Evolutionary conservation across 495 filamentous ascomycete genomes (phyloP), one percentile per base, ranked within the genome.

Genomic region (Daldinia concentrica): DNA sequence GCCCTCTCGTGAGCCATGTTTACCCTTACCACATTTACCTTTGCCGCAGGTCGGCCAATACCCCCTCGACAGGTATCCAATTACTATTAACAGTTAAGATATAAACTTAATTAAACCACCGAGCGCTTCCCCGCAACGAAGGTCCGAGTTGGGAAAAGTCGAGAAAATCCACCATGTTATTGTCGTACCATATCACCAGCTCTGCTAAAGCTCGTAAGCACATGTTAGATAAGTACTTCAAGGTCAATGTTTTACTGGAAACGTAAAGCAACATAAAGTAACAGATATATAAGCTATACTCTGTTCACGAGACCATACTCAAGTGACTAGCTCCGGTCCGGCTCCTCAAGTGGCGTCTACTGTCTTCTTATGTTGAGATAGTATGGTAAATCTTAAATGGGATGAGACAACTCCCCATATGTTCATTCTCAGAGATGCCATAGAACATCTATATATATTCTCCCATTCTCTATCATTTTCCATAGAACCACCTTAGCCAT

Each of bases 21-120:
- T 48, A 11, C 43, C 2, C 43, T 48, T 57, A 19, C 32, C 70
- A 73, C 65, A 68, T 68, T 65, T 65, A 58, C 54, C 70, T 73
- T 68, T 58, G 14, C 19, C 41, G 58, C 37, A 30, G 60, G 1
- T 61, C 70, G 65, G 41, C 19, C 17, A 27, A 32, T n/a, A 32
- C 30, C 54, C 15, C 12, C 24, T 22, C 19, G 7, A 7, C 26
- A 36, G 34, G 34, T 45, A n/a, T n/a, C 1, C 43, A 22, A 48
- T 9, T 12, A 12, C 43, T 24, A 24, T 24, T 48, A 48, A 9
- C 4, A 64, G 24, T 58, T 34, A 50, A 41, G 17, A 51, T 54
- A 36, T 45, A 17, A 65, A 62, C 60, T 62, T n/a, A 50, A 9
- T 29, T 29, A 57, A 54, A 19, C 8, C 45, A 50, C 39, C 56